Percentiles rank a stretch among this genome's conserved stretches.
Evolutionary conservation across 306 rosid genomes (phyloP).

Genomic region (Parietaria judaica): DNA sequence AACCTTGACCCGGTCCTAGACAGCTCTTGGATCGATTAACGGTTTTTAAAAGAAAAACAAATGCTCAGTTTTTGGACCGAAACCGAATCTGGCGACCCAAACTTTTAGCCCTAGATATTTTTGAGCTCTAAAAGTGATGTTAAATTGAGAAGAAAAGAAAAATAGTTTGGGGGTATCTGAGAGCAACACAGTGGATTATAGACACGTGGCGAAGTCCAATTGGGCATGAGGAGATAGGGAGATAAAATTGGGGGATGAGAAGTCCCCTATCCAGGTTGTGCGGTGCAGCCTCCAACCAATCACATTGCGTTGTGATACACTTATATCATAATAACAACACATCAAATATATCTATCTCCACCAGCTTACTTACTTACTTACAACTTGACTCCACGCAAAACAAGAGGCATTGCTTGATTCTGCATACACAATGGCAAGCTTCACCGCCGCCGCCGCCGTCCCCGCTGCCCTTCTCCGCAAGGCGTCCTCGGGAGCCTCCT

Average conservation of each 20-base stretch:
- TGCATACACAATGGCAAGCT: constrained; percentile 54
- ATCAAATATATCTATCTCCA: constrained; percentile 10
- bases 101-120: no score
- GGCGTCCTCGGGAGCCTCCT: constrained; percentile 36
- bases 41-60: no score
- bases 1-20: no score
- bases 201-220: constrained; percentile 43
- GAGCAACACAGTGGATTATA: constrained; percentile 16
- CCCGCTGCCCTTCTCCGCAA: constrained; percentile 47
- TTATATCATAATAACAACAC: not conserved
- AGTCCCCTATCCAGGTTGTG: constrained; percentile 36
- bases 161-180: not conserved
- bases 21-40: no score
- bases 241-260: constrained; percentile 37
- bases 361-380: not conserved
- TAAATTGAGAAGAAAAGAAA: not conserved
- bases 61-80: no score
- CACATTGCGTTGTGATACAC: constrained; percentile 17
- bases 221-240: constrained; percentile 53
- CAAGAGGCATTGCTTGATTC: not conserved
- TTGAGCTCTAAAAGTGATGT: no score
- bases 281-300: constrained; percentile 33
- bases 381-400: constrained; percentile 2
- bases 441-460: constrained; percentile 49
- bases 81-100: no score